Evolutionary conservation across 1,284 basidiomycete species (phyloP), one percentile per base, ranked within the genome.

Genomic region (Cutaneotrichosporon cutaneum): DNA sequence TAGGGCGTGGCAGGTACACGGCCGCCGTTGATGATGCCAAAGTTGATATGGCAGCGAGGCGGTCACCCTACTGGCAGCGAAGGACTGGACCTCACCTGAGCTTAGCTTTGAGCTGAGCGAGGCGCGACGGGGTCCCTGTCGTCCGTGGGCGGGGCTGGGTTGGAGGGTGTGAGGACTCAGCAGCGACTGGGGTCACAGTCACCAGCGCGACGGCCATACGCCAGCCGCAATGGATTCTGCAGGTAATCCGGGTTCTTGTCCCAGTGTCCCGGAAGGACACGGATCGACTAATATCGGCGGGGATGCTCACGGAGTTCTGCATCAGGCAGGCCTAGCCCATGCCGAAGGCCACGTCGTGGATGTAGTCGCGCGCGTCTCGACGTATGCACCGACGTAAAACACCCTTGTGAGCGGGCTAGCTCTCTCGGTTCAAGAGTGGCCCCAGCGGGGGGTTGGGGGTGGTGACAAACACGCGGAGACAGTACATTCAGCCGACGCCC

Each of bases 21-120:
- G 53, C 88, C 89, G 13, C 89, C 83, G 69, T 89, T 87, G 58
- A 90, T 83, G 48, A 90, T 81, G 55, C 88, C 88, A 59, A 83
- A 81, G 58, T 89, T 69, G 61, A 88, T 84, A 33, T 73, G 58
- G 4, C 62, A 65, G 30, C 55, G 26, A 70, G 88, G 88, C 88
- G 51, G 88, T 79, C 26, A 91, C 86, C 78, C 90, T 90, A 76
- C 90, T 86, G 48, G 47, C 53, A 13, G 62, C 54, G 85, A 87
- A 72, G 88, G 78, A 77, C 62, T 80, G 77, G 50, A 72, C 66
- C 56, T 80, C 78, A 21, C 75, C 77, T 63, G 74, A 80, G 54
- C 52, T 58, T 32, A 56, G 35, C 56, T 45, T 62, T 64, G 54
- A 36, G 27, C 13, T 11, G 32, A 36, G 26, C 30, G 42, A 42